Conservation (phyloP, 2,329 filamentous ascomycete genomes). For the Penicillium freii region DNA sequence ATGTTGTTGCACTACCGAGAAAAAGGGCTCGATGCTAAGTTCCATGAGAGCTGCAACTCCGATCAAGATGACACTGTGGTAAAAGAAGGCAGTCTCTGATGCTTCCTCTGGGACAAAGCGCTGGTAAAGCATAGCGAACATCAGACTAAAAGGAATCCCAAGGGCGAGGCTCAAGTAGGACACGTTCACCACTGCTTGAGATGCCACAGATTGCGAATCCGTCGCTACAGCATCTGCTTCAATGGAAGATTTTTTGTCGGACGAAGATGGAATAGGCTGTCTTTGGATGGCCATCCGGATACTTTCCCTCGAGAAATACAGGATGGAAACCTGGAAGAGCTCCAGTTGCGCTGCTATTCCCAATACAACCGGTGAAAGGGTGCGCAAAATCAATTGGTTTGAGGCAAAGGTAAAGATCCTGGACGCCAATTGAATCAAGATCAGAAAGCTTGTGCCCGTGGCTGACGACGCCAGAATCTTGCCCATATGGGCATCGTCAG, state of each 20-base stretch:
- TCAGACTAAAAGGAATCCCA: conserved; percentile 62
- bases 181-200: conserved; percentile 81
- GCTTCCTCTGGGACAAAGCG: conserved; percentile 52
- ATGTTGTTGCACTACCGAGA: conserved; percentile 80
- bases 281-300: conserved; percentile 88
- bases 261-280: conserved; percentile 50
- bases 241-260: conserved; percentile 9
- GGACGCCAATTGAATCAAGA: conserved; percentile 83
- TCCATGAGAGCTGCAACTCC: conserved; percentile 65
- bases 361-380: conserved; percentile 78
- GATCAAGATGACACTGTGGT: conserved; percentile 54
- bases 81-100: conserved; percentile 62
- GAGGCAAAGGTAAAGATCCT: conserved; percentile 84
- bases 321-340: conserved; percentile 85
- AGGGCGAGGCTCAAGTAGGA: conserved; percentile 74
- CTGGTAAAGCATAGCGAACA: conserved; percentile 68
- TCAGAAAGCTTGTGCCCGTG: conserved; percentile 78
- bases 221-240: conserved; percentile 12
- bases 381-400: conserved; percentile 87
- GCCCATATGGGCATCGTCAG: conserved; percentile 19
- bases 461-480: conserved; percentile 43
- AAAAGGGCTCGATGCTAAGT: conserved; percentile 81
- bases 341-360: conserved; percentile 88
- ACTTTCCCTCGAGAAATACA: conserved; percentile 92
- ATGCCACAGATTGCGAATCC: conserved; percentile 31